Conservation (phyloP, 176 grass and related monocot species). For the Musa troglodytarum region DNA sequence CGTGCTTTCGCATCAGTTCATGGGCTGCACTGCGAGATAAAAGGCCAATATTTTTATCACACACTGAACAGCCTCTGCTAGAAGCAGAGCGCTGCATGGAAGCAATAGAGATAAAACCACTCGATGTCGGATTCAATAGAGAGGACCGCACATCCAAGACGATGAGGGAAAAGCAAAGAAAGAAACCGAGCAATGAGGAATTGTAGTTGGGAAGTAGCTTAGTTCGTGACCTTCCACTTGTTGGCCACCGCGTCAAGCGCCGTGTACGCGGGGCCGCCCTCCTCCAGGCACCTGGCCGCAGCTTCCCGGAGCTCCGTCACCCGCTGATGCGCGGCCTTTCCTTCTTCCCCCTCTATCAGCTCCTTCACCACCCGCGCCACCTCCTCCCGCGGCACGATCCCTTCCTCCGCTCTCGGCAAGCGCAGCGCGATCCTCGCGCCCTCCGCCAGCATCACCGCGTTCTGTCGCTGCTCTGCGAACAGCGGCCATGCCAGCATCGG, state of each 20-base stretch:
- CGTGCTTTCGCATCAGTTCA: no score
- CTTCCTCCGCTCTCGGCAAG: background rate
- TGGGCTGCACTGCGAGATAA: no score
- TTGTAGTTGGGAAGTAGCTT: no score
- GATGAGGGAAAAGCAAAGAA: no score
- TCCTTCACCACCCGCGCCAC: constrained; percentile 28
- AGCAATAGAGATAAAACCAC: background rate
- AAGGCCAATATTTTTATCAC: no score
- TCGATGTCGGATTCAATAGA: background rate
- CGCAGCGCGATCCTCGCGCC: constrained; percentile 24
- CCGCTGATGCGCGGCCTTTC: constrained; percentile 16
- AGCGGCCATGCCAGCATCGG: constrained; percentile 58
- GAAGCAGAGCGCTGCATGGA: background rate
- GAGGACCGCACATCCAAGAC: no score
- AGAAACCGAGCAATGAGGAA: no score
- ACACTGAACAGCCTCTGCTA: no score
- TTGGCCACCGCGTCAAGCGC: constrained; percentile 14
- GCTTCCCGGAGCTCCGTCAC: constrained; percentile 22
- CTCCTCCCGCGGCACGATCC: constrained; percentile 28
- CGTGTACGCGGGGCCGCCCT: constrained; percentile 20
- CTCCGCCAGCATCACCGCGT: constrained; percentile 31
- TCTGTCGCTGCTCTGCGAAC: constrained; percentile 54
- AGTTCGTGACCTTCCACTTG: constrained; percentile 26
- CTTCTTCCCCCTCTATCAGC: constrained; percentile 35
- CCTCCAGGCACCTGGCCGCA: constrained; percentile 7